phyloP scores from a whole-genome alignment of 73 alveolate genomes.

The Tetrahymena elliotti region DNA sequence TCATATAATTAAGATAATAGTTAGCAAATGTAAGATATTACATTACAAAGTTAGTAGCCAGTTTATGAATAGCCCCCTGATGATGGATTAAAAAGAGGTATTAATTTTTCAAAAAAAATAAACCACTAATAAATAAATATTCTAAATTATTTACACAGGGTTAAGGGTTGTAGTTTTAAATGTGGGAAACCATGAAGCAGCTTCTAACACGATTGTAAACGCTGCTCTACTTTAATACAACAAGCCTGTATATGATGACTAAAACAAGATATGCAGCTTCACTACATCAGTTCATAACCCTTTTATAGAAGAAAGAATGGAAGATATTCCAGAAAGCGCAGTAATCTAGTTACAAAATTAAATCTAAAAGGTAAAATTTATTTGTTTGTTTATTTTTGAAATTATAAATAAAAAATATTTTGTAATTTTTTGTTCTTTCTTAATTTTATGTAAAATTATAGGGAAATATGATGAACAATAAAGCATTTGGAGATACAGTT shows the following conservation, averaged over 20 bases:
- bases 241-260: conserved; percentile 48
- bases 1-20: background rate
- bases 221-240: conserved; percentile 61
- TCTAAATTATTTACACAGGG: background rate
- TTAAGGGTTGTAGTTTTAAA: background rate
- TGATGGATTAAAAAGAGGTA: background rate
- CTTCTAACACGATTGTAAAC: conserved; percentile 45
- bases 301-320: conserved; percentile 9
- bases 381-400: no score
- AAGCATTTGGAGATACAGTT: conserved; percentile 4
- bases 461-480: conserved; percentile 27
- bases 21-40: background rate
- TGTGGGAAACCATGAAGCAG: conserved; percentile 42
- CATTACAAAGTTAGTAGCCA: background rate
- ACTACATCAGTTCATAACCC: conserved; percentile 41
- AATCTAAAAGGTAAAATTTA: background rate
- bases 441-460: no score
- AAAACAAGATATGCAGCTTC: conserved; percentile 16
- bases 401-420: no score
- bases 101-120: background rate
- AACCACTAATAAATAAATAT: background rate
- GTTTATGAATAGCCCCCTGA: background rate
- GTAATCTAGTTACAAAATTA: conserved; percentile 4
- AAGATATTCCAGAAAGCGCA: background rate
- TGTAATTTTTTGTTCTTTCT: no score